Conservation (phyloP, 345 rosid species). For the Physaria fendleri region DNA sequence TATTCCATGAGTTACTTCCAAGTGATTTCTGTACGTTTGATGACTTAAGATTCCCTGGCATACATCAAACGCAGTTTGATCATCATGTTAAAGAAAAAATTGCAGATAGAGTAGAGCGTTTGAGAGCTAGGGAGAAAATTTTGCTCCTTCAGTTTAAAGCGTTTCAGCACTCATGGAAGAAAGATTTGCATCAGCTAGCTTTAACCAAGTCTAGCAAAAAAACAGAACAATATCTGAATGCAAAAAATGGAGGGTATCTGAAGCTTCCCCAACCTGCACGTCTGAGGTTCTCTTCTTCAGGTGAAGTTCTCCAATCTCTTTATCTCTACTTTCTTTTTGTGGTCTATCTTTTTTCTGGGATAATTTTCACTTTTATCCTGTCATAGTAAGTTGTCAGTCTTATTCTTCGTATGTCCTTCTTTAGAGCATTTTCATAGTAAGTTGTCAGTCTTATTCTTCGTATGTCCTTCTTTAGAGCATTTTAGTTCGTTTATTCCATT, state of each 20-base stretch:
- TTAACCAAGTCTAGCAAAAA: slow-evolving; percentile 60
- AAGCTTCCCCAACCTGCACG: slow-evolving; percentile 67
- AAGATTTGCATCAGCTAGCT: slow-evolving; percentile 56
- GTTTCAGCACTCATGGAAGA: slow-evolving; percentile 76
- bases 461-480: too few relatives aligned
- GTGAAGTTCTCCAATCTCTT: slow-evolving; percentile 37
- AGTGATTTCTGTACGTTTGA: slow-evolving; percentile 30
- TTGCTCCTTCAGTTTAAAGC: slow-evolving; percentile 72
- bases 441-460: too few relatives aligned
- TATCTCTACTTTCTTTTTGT: too few relatives aligned
- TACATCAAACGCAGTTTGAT: slow-evolving; percentile 29
- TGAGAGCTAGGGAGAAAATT: slow-evolving; percentile 73
- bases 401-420: too few relatives aligned
- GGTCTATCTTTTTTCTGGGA: too few relatives aligned
- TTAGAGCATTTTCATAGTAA: too few relatives aligned
- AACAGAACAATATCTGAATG: slow-evolving; percentile 44
- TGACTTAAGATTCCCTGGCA: slow-evolving; percentile 26
- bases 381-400: too few relatives aligned
- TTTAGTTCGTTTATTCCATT: too few relatives aligned
- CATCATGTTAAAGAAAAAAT: slow-evolving; percentile 41
- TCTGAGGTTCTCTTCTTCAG: slow-evolving; percentile 57
- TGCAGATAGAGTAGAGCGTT: slow-evolving; percentile 36
- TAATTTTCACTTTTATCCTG: too few relatives aligned
- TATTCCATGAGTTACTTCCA: slow-evolving; percentile 46
- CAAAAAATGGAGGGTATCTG: slow-evolving; percentile 41